Evolutionary conservation across 805 yeast genomes (phyloP), one percentile per base, ranked within the genome.

Genomic region (Huiozyma naganishii): DNA sequence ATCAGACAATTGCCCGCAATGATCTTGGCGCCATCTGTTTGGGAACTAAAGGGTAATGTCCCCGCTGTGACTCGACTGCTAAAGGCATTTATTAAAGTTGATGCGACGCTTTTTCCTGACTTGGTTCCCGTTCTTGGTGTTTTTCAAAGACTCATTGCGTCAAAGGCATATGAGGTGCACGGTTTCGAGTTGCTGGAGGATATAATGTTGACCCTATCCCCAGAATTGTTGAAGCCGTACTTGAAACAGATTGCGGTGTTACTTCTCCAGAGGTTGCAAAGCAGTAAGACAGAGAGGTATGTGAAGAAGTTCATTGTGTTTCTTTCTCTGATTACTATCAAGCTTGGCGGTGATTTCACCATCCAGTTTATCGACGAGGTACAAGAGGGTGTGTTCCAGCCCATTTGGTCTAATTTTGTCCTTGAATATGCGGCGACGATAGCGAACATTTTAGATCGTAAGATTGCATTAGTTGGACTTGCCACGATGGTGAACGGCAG

Each of bases 11-110:
- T 92, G 40, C 71, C 87, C 17, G 79, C 79, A 50, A 97, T 98
- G 1, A 67, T 92, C 38, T 69, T 92, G 53, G 76, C 95, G 1
- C 97, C 97, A n/a, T 62, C 78, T 6, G 80, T 89, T 33, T 92
- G 98, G 98, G 97, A 92, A 61, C 77, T 76, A 48, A 73, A 79
- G 50, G 98, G 97, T 11, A 92, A 90, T 52, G 79, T 90, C 32
- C 98, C 98, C 2, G 97, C 96, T 2, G 77, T 90, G 17, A 81
- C 94, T 0, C 76, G 96, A 52, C 68, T 92, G 41, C 67, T 92
- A 35, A 73, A 78, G 44, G 79, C 86, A 6, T 79, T 90, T 17
- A 65, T 79, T n/a, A 55, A 61, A 29, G 59, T 60, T 12, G 70
- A 70, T 36, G 52, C 55, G 7, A 42, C 52, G 2, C 53, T 63